Percentiles rank a stretch among this genome's conserved stretches.
Evolutionary conservation across 1,284 basidiomycete species (phyloP).

Genomic region (Ustilago curta): DNA sequence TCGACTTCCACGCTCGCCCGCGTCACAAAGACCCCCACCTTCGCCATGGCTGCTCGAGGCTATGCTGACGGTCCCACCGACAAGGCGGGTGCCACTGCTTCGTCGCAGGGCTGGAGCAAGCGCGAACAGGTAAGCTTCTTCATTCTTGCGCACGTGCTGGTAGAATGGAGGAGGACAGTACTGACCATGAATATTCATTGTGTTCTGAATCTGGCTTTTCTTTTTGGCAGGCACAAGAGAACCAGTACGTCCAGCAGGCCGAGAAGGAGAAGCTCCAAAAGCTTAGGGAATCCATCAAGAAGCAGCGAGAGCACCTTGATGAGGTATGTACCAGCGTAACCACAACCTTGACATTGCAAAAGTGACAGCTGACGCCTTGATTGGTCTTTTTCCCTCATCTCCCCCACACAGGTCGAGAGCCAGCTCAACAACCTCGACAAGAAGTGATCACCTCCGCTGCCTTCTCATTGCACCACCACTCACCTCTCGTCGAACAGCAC

Average conservation of each 20-base stretch:
- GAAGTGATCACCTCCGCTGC: constrained; percentile 30
- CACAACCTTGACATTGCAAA: background rate
- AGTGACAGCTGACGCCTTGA: background rate
- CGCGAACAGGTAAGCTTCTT: constrained; percentile 54
- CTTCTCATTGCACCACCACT: constrained; percentile 13
- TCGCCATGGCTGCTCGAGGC: constrained; percentile 46
- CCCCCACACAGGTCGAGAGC: constrained; percentile 33
- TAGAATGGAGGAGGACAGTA: background rate
- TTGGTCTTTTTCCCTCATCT: background rate
- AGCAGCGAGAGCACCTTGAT: constrained; percentile 59
- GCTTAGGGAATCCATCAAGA: constrained; percentile 55
- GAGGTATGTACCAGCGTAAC: constrained; percentile 40
- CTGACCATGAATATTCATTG: background rate
- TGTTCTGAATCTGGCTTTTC: background rate
- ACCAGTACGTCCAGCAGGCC: constrained; percentile 59
- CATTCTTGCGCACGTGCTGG: background rate
- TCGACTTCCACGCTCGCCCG: constrained; percentile 48
- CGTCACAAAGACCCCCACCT: constrained; percentile 44
- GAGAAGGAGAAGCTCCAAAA: constrained; percentile 65
- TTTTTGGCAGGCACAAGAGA: constrained; percentile 47
- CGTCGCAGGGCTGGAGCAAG: constrained; percentile 50
- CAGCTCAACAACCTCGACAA: constrained; percentile 58
- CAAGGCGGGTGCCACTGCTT: constrained; percentile 56
- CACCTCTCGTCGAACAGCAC: background rate
- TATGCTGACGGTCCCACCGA: constrained; percentile 56